Evolutionary conservation across 257 asterid species (phyloP).

Genomic region (Linaria vulgaris): DNA sequence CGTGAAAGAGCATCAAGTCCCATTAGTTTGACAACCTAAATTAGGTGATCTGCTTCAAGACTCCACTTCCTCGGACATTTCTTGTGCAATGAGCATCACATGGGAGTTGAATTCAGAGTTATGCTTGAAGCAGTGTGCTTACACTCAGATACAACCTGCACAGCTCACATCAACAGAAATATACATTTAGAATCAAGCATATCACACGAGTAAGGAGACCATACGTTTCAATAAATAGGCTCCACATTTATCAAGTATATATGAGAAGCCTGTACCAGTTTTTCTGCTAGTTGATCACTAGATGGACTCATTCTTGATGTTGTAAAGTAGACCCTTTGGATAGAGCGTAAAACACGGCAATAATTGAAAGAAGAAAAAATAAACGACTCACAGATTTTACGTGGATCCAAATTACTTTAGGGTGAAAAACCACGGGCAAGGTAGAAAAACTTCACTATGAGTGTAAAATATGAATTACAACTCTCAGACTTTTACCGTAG

Average conservation of each 20-base stretch:
- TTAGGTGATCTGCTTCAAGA: conserved; percentile 61
- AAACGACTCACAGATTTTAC: too few species aligned
- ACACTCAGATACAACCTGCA: conserved; percentile 62
- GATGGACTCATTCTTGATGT: conserved; percentile 54
- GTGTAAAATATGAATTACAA: too few species aligned
- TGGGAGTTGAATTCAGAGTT: conserved; percentile 65
- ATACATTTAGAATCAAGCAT: conserved; percentile 14
- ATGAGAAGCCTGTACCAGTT: conserved; percentile 54
- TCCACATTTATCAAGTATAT: conserved; percentile 7
- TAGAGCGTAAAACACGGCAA: too few species aligned
- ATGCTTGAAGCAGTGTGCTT: too few species aligned
- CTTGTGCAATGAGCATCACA: conserved; percentile 91
- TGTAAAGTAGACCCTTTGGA: too few species aligned
- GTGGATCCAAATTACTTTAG: too few species aligned
- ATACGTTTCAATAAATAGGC: conserved; percentile 21
- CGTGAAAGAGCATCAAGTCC: conserved; percentile 93
- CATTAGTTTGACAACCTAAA: conserved; percentile 93
- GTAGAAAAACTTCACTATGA: too few species aligned
- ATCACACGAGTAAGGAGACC: conserved; percentile 18
- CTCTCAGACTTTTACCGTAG: too few species aligned
- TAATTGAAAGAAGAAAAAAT: too few species aligned
- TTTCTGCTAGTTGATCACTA: conserved; percentile 56
- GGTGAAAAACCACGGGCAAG: too few species aligned
- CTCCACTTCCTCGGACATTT: conserved; percentile 82
- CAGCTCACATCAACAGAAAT: conserved; percentile 25